Base-by-base conservation (phyloP, 495 filamentous ascomycete genomes). In the Glonium stellatum region DNA sequence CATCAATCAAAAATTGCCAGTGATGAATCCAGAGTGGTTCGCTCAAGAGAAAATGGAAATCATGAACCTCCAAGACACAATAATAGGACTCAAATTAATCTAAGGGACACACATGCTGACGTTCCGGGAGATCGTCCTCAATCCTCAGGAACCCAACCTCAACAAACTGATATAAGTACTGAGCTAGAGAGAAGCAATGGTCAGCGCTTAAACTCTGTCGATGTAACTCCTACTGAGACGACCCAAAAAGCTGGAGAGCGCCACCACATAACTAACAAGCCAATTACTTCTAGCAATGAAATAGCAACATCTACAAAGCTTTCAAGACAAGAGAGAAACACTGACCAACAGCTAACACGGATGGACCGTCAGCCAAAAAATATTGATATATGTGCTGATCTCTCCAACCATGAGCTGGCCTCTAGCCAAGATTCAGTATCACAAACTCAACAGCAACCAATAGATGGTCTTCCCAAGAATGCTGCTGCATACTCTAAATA, bases 401-500 rank as follows among this genome's bases (percentile, higher is more conserved):
- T 25, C 23, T 18, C 39, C 4, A 3, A 18, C 12, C 39, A 11
- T 44, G 39, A 44, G 13, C 18, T 18, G 18, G 39, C 18, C 12
- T 44, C 39, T 44, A 13, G 18, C 4, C 39, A 44, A 44, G 39
- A 44, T 18, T 44, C 39, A 18, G 39, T 11, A 44, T 44, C 13
- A 44, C 48, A 51, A 25, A 23, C 8, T 51, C 48, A 51, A 51
- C 48, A 23, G 11, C 23, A 15, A 23, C 19, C 48, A 31, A 9
- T 23, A 1, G 48, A 51, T 15, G 18, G 48, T 9, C 21, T 8
- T 9, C 25, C 48, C 12, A 51, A 25, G 21, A 51, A 51, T 51
- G 48, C 48, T n/a, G 48, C 48, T 23, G 23, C 48, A 25, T 31
- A 51, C 31, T 63, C 65, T 36, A 31, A 62, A 12, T 66, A 70